Percentiles rank a stretch among this genome's conserved stretches.
These are phyloP conservation scores for Tetraselmis chui DNA, from an alignment of 139 green algal genomes.

Conservation along the genomic window DNA sequence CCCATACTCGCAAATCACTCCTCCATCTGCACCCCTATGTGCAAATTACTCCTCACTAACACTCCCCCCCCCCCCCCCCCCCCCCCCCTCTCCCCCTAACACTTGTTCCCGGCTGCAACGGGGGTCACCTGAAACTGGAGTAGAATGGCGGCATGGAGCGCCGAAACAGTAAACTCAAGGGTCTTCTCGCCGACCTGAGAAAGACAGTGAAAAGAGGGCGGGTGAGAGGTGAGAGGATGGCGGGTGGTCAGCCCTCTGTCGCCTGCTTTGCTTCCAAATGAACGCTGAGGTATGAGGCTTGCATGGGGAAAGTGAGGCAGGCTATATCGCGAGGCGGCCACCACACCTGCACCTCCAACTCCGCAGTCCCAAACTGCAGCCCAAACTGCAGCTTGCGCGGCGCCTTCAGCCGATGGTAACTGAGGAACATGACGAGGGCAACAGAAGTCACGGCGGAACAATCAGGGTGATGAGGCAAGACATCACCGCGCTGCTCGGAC, in stretches of 20 bases:
- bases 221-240: background rate
- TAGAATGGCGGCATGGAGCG: slow-evolving; percentile 72
- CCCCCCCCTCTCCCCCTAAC: slow-evolving; percentile 11
- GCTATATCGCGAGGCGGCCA: too few species aligned
- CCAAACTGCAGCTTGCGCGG: slow-evolving; percentile 84
- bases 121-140: slow-evolving; percentile 54
- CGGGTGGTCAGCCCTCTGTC: background rate
- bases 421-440: background rate
- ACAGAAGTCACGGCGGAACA: too few species aligned
- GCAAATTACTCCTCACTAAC: too few species aligned
- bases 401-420: slow-evolving; percentile 71
- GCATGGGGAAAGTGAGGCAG: too few species aligned
- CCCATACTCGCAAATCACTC: too few species aligned
- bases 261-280: background rate
- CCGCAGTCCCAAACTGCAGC: slow-evolving; percentile 62
- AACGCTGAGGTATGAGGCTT: too few species aligned
- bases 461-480: too few species aligned
- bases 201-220: background rate
- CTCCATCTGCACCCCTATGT: too few species aligned
- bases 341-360: slow-evolving; percentile 52
- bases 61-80: too few species aligned
- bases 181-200: slow-evolving; percentile 11
- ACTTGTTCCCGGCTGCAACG: too few species aligned
- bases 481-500: too few species aligned
- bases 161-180: slow-evolving; percentile 46